Evolutionary conservation across 2,329 filamentous ascomycete species (phyloP).

Genomic region (Huntiella savannae): DNA sequence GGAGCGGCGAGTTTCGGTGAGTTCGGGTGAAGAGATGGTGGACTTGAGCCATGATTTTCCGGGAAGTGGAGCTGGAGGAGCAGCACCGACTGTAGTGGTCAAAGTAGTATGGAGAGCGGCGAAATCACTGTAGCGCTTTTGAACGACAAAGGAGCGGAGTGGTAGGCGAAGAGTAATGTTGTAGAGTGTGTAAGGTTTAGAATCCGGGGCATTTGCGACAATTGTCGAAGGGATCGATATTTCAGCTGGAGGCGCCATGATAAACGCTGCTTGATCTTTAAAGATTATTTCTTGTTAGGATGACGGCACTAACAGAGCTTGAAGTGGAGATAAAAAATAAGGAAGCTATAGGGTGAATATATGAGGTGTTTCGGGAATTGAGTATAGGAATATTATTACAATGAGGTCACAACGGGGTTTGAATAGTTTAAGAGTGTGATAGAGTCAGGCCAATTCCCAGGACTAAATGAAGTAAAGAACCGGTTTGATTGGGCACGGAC

Average conservation of each 20-base stretch:
- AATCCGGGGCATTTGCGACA: constrained; percentile 27
- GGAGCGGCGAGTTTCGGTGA: constrained; percentile 50
- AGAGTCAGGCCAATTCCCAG: too few species aligned
- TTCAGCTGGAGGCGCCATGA: constrained; percentile 46
- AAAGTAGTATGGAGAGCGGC: constrained; percentile 44
- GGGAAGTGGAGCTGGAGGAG: constrained; percentile 51
- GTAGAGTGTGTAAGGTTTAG: constrained; percentile 58
- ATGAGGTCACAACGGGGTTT: too few species aligned
- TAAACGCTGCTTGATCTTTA: constrained; percentile 5
- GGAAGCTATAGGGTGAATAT: too few species aligned
- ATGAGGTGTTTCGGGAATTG: too few species aligned
- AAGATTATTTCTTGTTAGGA: too few species aligned
- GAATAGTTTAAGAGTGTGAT: too few species aligned
- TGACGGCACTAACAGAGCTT: too few species aligned
- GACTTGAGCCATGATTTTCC: constrained; percentile 60
- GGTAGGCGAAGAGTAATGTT: constrained; percentile 62
- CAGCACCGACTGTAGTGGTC: constrained; percentile 34
- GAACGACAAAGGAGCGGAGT: constrained; percentile 53
- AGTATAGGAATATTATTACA: too few species aligned
- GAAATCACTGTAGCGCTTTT: constrained; percentile 74
- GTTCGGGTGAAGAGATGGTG: constrained; percentile 47
- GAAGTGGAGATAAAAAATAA: too few species aligned
- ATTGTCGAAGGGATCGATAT: constrained; percentile 51
- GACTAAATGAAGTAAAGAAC: neutral
- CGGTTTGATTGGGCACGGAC: neutral